A percentile compares a stretch with the other conserved stretches of the same genome.
Evolutionary conservation across 176 grass and related monocot genomes (phyloP).

Genomic region (Ensete glaucum): DNA sequence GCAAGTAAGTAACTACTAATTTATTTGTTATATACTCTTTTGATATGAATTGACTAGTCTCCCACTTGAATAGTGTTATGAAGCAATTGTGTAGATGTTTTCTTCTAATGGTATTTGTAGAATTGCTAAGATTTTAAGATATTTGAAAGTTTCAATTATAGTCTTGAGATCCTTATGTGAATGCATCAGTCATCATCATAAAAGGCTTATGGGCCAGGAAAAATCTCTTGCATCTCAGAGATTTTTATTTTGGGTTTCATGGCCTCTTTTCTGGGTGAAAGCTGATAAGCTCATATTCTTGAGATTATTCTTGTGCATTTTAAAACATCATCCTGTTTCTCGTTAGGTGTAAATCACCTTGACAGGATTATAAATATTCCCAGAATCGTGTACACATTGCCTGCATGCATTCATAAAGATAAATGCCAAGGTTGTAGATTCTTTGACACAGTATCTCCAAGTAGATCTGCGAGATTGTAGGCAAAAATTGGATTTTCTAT

Average conservation of each 20-base stretch:
- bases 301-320: not conserved
- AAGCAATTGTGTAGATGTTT: not conserved
- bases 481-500: no score
- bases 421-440: no score
- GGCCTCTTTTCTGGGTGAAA: not conserved
- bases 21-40: not conserved
- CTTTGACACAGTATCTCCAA: no score
- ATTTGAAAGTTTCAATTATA: not conserved
- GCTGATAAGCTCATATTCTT: not conserved
- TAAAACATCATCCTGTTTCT: not conserved
- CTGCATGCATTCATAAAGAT: no score
- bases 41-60: not conserved
- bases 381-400: not conserved
- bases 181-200: not conserved
- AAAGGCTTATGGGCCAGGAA: not conserved
- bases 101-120: not conserved
- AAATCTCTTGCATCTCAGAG: not conserved
- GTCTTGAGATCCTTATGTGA: not conserved
- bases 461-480: no score
- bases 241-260: not conserved
- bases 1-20: conserved; percentile 56
- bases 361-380: not conserved
- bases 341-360: not conserved
- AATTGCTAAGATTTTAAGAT: not conserved
- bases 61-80: not conserved